Evolutionary conservation across 2,329 filamentous ascomycete species (phyloP), one percentile per base, ranked within the genome.

Genomic region (Aspergillus caelatus): DNA sequence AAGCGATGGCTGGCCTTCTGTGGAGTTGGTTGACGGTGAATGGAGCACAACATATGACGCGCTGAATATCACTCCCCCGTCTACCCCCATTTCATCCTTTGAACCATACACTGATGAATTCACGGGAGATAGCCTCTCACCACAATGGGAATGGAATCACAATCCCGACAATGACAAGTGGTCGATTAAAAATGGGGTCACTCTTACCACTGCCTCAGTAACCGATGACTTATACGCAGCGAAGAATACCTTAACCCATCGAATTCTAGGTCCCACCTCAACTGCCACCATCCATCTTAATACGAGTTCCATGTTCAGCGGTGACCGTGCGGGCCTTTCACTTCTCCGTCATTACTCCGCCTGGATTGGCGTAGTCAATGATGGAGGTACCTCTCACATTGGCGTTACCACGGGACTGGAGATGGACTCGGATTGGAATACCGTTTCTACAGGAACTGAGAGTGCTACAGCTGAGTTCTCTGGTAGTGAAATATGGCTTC

Each of bases 71-170:
- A 46, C 43, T 23, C 21, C 21, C 10, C n/a, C 43, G n/a, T 21
- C 14, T 23, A 46, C n/a, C 10, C 52, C 48, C 21, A 41, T 60
- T 1, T 55, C 32, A 48, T 14, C 57, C 34, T 23, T 23, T 58
- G 30, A 60, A 85, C 85, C 64, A 73, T 74, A 83, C 19, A 80
- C 77, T 0, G 84, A 88, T 63, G 71, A 63, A 0, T 88, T 88
- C 65, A 56, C 65, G 0, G 82, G 81, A 0, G 68, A 74, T 0
- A 65, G 73, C 0, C 76, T 88, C 0, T 71, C 76, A 8, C 77
- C 79, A 0, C 75, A 81, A 2, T 88, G 84, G 83, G 86, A 88
- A 71, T 88, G 86, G 85, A 89, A 88, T 68, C 86, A 88, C 67
- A 88, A 88, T 70, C 86, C 86, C 0, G 84, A 88, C 61, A 78